Base-by-base conservation (phyloP, 2,329 filamentous ascomycete genomes). In the Sporothrix pallida region DNA sequence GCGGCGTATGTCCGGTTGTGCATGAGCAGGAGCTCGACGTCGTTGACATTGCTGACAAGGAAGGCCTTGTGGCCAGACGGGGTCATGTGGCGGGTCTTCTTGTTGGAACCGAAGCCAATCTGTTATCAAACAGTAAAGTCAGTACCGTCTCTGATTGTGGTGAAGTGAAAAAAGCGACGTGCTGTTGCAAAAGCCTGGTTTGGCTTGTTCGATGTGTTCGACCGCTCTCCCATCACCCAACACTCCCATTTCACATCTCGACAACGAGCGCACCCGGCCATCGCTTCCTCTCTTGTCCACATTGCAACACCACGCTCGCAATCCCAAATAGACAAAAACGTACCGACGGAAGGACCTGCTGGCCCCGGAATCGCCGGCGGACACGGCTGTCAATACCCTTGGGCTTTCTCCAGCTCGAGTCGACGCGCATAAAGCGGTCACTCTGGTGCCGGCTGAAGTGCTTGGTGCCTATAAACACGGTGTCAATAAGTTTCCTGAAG, bases 301-400 rank as follows among this genome's bases (percentile, higher is more conserved):
- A 48, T 63, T 44, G 15, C 4, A 23, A 15, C 42, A 48, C 12
- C 15, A 20, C 13, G 17, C 10, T 10, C 17, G n/a, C 23, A n/a
- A 52, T 26, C 23, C 23, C 12, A 58, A 17, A 54, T 10, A 70
- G 58, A 20, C 9, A 12, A 70, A 15, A 78, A 90, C 93, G 84
- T 95, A 98, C 95, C 89, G 94, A 97, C 87, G 96, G 96, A 95
- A 99, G 98, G 83, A 91, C 90, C 86, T 92, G 92, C 87, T 93
- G 93, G 83, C 96, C 94, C 87, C 93, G 94, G 90, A 99, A 99
- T 80, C 96, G 93, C 90, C 96, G 91, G 85, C 96, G 93, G 84
- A 99, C 95, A 83, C 93, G 89, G 89, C 95, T 97, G 76, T 99
- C 96, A 87, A 99, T 99, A 94, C 96, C 96, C 93, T 99, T 99